A percentile compares a stretch with the other conserved stretches of the same genome.
Conservation (phyloP, 208 protist species). For the Leishmania braziliensis region DNA sequence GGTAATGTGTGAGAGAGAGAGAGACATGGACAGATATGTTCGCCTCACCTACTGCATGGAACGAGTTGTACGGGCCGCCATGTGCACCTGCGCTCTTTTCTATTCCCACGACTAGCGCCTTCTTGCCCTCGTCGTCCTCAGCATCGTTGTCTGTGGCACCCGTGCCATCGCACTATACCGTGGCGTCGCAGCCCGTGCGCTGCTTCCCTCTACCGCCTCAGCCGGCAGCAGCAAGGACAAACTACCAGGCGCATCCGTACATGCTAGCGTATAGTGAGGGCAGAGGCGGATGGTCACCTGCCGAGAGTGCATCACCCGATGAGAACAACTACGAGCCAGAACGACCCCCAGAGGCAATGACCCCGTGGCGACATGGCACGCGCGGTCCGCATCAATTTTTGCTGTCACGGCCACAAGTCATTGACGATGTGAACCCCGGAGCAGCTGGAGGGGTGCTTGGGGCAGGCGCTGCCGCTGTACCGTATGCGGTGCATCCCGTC, state of each 20-base stretch:
- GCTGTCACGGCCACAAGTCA: not conserved
- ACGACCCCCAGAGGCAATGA: not conserved
- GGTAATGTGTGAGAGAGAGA: not conserved
- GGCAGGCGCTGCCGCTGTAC: not conserved
- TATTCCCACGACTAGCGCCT: not conserved
- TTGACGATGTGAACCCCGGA: not conserved
- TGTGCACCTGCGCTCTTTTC: not conserved
- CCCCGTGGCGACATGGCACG: not conserved
- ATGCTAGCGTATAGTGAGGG: not conserved
- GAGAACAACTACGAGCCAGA: not conserved
- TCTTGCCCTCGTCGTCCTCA: conserved; percentile 14
- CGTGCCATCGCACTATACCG: conserved; percentile 5
- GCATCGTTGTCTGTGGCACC: conserved; percentile 8
- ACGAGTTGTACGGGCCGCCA: conserved; percentile 6
- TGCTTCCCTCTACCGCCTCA: conserved; percentile 9
- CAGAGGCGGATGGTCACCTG: not conserved
- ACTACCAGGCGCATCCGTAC: not conserved
- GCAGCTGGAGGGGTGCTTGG: not conserved
- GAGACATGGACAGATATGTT: not conserved
- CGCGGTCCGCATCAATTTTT: not conserved
- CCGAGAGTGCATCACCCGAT: not conserved
- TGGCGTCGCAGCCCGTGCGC: conserved; percentile 21
- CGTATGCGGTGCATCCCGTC: not conserved
- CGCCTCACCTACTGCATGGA: conserved; percentile 15
- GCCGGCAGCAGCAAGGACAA: not conserved